Percentiles rank a stretch among this genome's conserved stretches.
phyloP scores from a whole-genome alignment of 83 land plant genomes.

The Picea mariana region DNA sequence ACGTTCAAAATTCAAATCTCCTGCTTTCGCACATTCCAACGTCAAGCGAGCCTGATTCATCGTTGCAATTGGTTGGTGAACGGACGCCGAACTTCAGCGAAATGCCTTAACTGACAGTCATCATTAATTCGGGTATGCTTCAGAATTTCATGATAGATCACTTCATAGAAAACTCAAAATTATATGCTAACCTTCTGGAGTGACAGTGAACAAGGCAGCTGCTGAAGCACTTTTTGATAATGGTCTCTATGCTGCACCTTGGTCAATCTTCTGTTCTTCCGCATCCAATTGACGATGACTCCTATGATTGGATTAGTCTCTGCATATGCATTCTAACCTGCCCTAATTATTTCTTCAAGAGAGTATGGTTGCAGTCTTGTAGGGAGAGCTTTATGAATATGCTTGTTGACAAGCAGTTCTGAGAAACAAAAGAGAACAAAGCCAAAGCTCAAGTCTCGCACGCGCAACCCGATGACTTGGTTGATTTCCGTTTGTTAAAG shows the following conservation, averaged over 20 bases:
- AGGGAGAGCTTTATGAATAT: slow-evolving; percentile 80
- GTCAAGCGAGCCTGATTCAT: too few relatives aligned
- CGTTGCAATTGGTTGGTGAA: too few relatives aligned
- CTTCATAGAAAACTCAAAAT: too few relatives aligned
- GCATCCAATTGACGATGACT: slow-evolving; percentile 73
- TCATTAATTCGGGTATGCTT: too few relatives aligned
- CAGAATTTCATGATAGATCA: too few relatives aligned
- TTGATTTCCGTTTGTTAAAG: slow-evolving; percentile 89
- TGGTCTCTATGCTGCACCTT: slow-evolving; percentile 68
- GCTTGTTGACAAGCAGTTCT: slow-evolving; percentile 75
- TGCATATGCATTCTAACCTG: slow-evolving; percentile 61
- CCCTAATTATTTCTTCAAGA: slow-evolving; percentile 53
- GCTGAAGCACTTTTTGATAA: slow-evolving; percentile 41
- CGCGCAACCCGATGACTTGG: slow-evolving; percentile 89
- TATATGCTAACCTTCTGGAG: slow-evolving; percentile 45
- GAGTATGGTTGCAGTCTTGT: slow-evolving; percentile 74
- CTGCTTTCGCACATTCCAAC: too few relatives aligned
- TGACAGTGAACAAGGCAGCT: slow-evolving; percentile 57
- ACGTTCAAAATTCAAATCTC: too few relatives aligned
- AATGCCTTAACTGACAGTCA: too few relatives aligned
- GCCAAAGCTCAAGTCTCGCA: slow-evolving; percentile 77
- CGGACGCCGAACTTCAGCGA: too few relatives aligned
- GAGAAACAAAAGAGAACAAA: slow-evolving; percentile 75
- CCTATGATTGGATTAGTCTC: slow-evolving; percentile 56
- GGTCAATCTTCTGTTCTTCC: slow-evolving; percentile 57